phyloP scores from a whole-genome alignment of 2,329 filamentous ascomycete genomes.

The Ascochyta koolunga region DNA sequence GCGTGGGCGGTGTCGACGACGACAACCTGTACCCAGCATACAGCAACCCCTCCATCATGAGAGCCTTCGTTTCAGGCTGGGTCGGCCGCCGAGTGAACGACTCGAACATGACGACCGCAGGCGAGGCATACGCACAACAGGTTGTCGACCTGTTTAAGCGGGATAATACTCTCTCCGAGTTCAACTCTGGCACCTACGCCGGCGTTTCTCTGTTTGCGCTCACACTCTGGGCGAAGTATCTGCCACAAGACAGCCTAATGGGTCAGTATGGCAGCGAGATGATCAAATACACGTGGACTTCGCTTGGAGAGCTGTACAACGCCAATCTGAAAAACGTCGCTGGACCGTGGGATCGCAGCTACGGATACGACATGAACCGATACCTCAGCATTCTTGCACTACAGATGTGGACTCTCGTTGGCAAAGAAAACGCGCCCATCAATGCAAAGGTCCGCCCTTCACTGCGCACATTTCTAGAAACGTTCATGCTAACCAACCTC shows the following conservation, averaged over 20 bases:
- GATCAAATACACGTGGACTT: conserved; percentile 61
- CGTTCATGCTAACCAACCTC: conserved; percentile 2
- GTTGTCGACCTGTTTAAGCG: conserved; percentile 63
- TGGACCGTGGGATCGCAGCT: conserved; percentile 68
- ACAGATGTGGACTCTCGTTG: conserved; percentile 65
- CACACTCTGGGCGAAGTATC: conserved; percentile 65
- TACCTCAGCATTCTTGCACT: conserved; percentile 65
- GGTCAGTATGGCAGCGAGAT: conserved; percentile 58
- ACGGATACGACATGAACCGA: conserved; percentile 68
- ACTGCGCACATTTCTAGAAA: background rate
- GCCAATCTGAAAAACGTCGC: conserved; percentile 65
- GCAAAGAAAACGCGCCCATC: conserved; percentile 52
- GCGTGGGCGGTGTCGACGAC: conserved; percentile 63
- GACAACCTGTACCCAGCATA: conserved; percentile 70
- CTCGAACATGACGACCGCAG: conserved; percentile 63
- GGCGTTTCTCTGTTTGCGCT: conserved; percentile 66
- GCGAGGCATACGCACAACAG: conserved; percentile 62
- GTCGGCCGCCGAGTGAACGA: conserved; percentile 61
- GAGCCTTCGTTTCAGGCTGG: conserved; percentile 67
- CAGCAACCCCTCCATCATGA: conserved; percentile 67
- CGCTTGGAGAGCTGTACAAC: conserved; percentile 62
- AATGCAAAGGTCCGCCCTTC: conserved; percentile 32
- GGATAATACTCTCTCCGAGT: conserved; percentile 65
- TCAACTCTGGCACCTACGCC: conserved; percentile 68
- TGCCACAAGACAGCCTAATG: conserved; percentile 61